Conservation (phyloP, 805 yeast species). For the Yamadazyma paraphyllophila region DNA sequence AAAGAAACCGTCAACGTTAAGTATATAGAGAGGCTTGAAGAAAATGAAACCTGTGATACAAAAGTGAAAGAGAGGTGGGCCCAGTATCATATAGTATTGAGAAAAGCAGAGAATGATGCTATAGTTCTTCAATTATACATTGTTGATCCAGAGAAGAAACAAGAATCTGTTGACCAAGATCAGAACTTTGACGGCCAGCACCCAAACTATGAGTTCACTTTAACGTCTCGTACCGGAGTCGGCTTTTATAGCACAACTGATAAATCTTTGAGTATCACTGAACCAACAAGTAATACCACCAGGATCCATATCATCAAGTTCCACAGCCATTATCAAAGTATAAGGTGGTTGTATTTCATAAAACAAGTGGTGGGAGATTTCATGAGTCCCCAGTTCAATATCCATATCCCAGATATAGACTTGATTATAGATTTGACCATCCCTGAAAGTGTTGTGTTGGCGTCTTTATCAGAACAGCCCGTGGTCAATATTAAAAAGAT, state of each 20-base stretch:
- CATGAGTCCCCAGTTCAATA: conserved; percentile 23
- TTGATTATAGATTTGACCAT: conserved; percentile 44
- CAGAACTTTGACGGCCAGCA: conserved; percentile 12
- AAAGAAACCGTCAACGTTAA: conserved; percentile 29
- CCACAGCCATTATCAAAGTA: conserved; percentile 50
- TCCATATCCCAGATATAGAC: conserved; percentile 47
- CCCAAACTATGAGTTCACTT: conserved; percentile 20
- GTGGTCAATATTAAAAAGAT: background rate
- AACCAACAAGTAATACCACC: conserved; percentile 12
- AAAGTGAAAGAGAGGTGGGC: conserved; percentile 71
- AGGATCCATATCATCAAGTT: conserved; percentile 55
- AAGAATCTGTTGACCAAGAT: background rate
- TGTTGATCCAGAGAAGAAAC: conserved; percentile 23
- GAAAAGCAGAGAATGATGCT: conserved; percentile 52
- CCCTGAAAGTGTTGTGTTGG: conserved; percentile 37
- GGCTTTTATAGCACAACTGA: conserved; percentile 66
- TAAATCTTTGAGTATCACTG: conserved; percentile 58
- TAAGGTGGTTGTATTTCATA: conserved; percentile 64
- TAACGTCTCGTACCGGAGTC: conserved; percentile 28
- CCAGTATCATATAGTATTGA: conserved; percentile 71
- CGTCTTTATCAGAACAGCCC: background rate
- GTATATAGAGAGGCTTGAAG: conserved; percentile 34
- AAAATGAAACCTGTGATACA: conserved; percentile 50
- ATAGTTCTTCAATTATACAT: conserved; percentile 63
- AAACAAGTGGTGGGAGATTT: conserved; percentile 43